phyloP scores from a whole-genome alignment of 108 stramenopile genomes.

The Thalassiosira profunda region DNA sequence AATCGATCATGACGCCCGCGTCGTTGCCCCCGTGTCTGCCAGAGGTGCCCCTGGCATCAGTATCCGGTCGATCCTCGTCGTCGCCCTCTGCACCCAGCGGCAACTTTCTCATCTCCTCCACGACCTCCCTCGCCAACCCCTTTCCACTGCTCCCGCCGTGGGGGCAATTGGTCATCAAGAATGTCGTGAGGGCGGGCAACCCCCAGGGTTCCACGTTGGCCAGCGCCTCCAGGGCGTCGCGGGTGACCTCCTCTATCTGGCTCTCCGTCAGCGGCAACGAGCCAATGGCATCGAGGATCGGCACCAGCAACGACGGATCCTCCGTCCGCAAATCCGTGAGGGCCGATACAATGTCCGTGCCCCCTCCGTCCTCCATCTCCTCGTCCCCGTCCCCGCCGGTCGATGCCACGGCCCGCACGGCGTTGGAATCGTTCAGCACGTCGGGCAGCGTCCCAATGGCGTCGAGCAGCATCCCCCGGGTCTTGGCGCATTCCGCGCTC shows the following conservation, averaged over 20 bases:
- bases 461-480: slow-evolving; percentile 35
- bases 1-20: slow-evolving; percentile 37
- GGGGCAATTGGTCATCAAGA: slow-evolving; percentile 50
- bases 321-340: slow-evolving; percentile 27
- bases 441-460: slow-evolving; percentile 49
- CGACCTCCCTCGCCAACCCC: slow-evolving; percentile 27
- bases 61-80: slow-evolving; percentile 5
- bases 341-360: slow-evolving; percentile 23
- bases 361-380: slow-evolving; percentile 24
- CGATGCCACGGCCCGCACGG: not conserved
- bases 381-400: slow-evolving; percentile 7
- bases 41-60: not conserved
- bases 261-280: slow-evolving; percentile 35
- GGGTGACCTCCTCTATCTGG: slow-evolving; percentile 15
- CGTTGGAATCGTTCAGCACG: slow-evolving; percentile 28
- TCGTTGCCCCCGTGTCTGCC: not conserved
- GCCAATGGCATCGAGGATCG: slow-evolving; percentile 52
- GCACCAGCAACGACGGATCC: slow-evolving; percentile 50
- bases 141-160: not conserved
- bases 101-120: slow-evolving; percentile 45
- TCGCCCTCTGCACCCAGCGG: slow-evolving; percentile 20
- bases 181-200: slow-evolving; percentile 42
- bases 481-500: slow-evolving; percentile 6
- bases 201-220: slow-evolving; percentile 40
- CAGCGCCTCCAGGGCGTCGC: slow-evolving; percentile 44